These are phyloP conservation scores for Elaeis guineensis DNA, from an alignment of 176 grass and related monocot species.

Conservation along the genomic window DNA sequence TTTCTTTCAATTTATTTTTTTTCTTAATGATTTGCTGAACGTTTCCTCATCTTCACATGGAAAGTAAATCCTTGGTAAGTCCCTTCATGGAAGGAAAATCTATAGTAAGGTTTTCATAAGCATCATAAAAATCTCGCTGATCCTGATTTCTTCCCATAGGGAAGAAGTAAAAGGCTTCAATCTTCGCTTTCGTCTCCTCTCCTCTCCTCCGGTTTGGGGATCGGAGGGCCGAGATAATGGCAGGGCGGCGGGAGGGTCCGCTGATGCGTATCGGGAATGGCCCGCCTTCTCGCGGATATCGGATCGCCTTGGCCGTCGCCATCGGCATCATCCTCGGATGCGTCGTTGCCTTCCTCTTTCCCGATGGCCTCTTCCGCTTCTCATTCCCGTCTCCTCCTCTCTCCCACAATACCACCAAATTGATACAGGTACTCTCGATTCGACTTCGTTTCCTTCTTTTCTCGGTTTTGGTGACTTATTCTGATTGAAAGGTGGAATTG, in stretches of 20 bases:
- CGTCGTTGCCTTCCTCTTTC: conserved; percentile 74
- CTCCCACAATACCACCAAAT: conserved; percentile 12
- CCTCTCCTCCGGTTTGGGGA: conserved; percentile 3
- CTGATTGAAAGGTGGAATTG: not conserved
- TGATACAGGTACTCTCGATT: conserved; percentile 26
- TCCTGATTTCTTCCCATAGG: too few species aligned
- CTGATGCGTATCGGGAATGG: conserved; percentile 46
- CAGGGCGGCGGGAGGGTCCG: conserved; percentile 61
- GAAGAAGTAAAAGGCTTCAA: not conserved
- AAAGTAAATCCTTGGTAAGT: too few species aligned
- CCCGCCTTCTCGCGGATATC: conserved; percentile 59
- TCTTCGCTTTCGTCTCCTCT: not conserved
- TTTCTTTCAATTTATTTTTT: too few species aligned
- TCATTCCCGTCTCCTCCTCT: conserved; percentile 10
- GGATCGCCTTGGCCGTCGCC: conserved; percentile 59
- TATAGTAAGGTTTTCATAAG: too few species aligned
- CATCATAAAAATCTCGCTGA: too few species aligned
- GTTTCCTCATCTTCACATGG: too few species aligned
- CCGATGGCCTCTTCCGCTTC: conserved; percentile 52
- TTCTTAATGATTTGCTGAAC: too few species aligned
- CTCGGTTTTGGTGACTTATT: not conserved
- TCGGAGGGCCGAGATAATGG: conserved; percentile 27
- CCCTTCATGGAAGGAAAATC: too few species aligned
- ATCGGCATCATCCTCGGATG: conserved; percentile 71
- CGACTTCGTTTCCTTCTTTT: not conserved